These are phyloP conservation scores for Phytophthora pistaciae DNA, from an alignment of 352 stramenopile species.

Conservation along the genomic window DNA sequence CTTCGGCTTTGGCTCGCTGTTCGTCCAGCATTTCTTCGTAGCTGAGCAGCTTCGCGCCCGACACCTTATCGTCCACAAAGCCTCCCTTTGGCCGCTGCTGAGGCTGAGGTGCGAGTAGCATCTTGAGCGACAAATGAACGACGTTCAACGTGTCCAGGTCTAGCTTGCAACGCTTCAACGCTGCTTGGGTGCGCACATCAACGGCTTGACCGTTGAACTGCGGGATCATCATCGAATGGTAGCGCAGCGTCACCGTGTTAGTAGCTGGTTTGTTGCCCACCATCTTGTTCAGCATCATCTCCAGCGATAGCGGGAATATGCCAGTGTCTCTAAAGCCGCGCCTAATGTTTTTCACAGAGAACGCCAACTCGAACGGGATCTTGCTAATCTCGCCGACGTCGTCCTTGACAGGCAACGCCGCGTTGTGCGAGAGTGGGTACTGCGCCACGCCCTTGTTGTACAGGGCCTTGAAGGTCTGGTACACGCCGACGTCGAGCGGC, in stretches of 20 bases:
- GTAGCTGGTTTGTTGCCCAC: neutral
- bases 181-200: neutral
- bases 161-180: constrained; percentile 1
- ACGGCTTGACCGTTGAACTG: constrained; percentile 1
- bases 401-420: no score
- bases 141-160: constrained; percentile 1
- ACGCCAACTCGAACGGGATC: no score
- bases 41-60: neutral
- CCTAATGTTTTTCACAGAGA: no score
- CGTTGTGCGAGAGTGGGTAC: no score
- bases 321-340: no score
- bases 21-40: neutral
- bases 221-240: neutral
- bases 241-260: neutral
- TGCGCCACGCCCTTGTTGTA: no score
- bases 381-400: no score
- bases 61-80: neutral
- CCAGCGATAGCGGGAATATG: no score
- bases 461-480: no score
- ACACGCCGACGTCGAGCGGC: no score
- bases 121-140: neutral
- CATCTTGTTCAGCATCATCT: neutral
- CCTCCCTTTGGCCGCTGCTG: neutral
- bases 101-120: neutral
- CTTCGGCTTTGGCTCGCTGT: neutral